Percentiles rank a stretch among this genome's conserved stretches.
Conservation (phyloP, 495 filamentous ascomycete species). For the Mycothermus thermophilus region DNA sequence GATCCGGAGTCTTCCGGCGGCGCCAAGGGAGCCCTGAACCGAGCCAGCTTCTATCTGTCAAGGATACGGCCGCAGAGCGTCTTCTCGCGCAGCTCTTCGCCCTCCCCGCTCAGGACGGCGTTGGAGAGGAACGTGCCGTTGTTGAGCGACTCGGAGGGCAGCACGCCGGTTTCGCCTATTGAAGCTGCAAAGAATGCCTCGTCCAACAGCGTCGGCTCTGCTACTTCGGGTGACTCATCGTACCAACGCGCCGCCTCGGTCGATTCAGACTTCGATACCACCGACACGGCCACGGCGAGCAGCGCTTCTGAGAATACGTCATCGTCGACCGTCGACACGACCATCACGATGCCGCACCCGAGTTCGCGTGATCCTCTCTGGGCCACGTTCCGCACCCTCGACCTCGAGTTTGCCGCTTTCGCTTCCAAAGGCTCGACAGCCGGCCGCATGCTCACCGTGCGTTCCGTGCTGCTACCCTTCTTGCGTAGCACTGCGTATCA, state of each 20-base stretch:
- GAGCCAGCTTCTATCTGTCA: slow-evolving; percentile 26
- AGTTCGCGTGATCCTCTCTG: slow-evolving; percentile 72
- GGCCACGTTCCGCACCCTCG: slow-evolving; percentile 66
- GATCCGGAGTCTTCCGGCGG: slow-evolving; percentile 14
- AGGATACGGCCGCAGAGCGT: slow-evolving; percentile 30
- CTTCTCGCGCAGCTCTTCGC: slow-evolving; percentile 18
- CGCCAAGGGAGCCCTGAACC: slow-evolving; percentile 12
- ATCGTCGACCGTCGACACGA: slow-evolving; percentile 34
- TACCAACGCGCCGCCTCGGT: slow-evolving; percentile 30
- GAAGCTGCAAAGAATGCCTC: slow-evolving; percentile 12
- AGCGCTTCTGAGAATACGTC: slow-evolving; percentile 44
- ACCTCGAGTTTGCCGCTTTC: slow-evolving; percentile 75
- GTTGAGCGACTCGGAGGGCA: slow-evolving; percentile 6
- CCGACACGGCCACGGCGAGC: slow-evolving; percentile 35
- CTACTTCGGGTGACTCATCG: too few species aligned
- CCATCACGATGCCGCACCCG: slow-evolving; percentile 29
- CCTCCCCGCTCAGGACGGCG: slow-evolving; percentile 10
- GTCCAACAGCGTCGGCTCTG: slow-evolving; percentile 18
- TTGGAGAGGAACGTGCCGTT: slow-evolving; percentile 16
- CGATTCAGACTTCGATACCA: slow-evolving; percentile 7
- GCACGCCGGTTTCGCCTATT: slow-evolving; percentile 3
- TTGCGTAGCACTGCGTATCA: slow-evolving; percentile 58
- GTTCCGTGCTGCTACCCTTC: slow-evolving; percentile 71
- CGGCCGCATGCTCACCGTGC: slow-evolving; percentile 67
- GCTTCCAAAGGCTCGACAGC: slow-evolving; percentile 56